Evolutionary conservation across 169 alveolate species (phyloP), one percentile per base, ranked within the genome.

Genomic region (Cryptosporidium meleagridis): DNA sequence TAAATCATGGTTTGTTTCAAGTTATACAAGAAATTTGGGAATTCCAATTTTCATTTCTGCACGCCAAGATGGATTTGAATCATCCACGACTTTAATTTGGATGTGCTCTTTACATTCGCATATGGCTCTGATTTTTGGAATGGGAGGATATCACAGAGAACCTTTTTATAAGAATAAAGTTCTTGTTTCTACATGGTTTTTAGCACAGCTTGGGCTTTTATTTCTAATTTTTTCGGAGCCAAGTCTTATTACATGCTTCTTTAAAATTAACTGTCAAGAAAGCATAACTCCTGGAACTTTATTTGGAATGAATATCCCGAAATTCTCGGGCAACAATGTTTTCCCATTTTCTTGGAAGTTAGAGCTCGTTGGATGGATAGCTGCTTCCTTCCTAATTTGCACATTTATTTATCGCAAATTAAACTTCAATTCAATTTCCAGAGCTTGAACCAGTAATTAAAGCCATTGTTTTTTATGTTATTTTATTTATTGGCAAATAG

Each of bases 311-410:
- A 33, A 23, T 10, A 29, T 80, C 26, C 53, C 65, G 5, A 80
- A 80, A 26, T 80, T 80, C 26, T 26, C 51, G 3, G 80, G 89
- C 0, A 62, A 23, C 26, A 80, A 80, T 62, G 62, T 80, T 12
- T 80, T 80, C n/a, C 89, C 89, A 12, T 45, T 80, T 3, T 80
- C 89, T 44, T 80, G 89, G 89, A 80, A 80, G 75, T 14, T 80
- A 2, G 89, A 80, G 70, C 65, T 80, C 23, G 39, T 67, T 1
- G 45, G 65, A 58, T 80, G 89, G 89, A 65, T 62, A 35, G 52
- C 51, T 26, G 16, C 39, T 80, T 62, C 89, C 29, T 59, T 65
- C 5, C 33, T 80, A 0, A 23, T 55, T 9, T 55, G 67, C 14
- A 55, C 5, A 23, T 21, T 12, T 55, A 6, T 26, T 55, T 55